Base-by-base conservation (phyloP, 768 basidiomycete species). In the Hemileccinum rubropunctum region DNA sequence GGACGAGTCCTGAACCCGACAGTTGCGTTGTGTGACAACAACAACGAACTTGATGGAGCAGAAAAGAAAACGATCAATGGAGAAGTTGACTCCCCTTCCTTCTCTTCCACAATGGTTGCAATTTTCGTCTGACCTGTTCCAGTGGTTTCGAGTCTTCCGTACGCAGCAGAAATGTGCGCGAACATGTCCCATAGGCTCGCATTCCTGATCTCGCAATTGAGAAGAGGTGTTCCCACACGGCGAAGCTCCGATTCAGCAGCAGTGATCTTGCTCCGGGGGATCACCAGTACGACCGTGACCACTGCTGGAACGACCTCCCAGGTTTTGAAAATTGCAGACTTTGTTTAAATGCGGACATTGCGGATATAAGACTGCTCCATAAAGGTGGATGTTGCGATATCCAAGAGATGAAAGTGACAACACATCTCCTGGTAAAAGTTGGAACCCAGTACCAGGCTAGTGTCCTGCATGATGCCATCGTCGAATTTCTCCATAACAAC, bases 381-480 rank as follows among this genome's bases (percentile, higher is more conserved):
- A 49, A 56, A 53, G 20, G 56, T 38, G 20, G 65, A 63, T 4
- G 71, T 70, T 49, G 71, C 58, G 0, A 81, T 55, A 13, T 69
- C 71, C 20, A 72, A 61, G 13, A 72, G 65, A 51, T 79, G 69
- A 4, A 80, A 61, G 15, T 77, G 71, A 15, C 67, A 58, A 42
- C 69, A 75, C 43, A 83, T 59, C 36, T 83, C 80, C 49, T 81
- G 78, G 50, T 72, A 70, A 49, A 72, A 64, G 37, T 67, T 60
- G 18, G 54, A 62, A 30, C 54, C 67, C 44, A 68, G 23, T 32
- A 62, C 40, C 20, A 67, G 45, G 27, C 32, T 58, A 0, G 15
- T 45, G 42, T 67, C 60, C 7, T 5, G 33, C 30, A 14, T 0
- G 3, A 64, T 47, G 12, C 44, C 8, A 1, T 51, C 13, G 69